Evolutionary conservation across 768 basidiomycete species (phyloP).

Genomic region (Saitozyma podzolica): DNA sequence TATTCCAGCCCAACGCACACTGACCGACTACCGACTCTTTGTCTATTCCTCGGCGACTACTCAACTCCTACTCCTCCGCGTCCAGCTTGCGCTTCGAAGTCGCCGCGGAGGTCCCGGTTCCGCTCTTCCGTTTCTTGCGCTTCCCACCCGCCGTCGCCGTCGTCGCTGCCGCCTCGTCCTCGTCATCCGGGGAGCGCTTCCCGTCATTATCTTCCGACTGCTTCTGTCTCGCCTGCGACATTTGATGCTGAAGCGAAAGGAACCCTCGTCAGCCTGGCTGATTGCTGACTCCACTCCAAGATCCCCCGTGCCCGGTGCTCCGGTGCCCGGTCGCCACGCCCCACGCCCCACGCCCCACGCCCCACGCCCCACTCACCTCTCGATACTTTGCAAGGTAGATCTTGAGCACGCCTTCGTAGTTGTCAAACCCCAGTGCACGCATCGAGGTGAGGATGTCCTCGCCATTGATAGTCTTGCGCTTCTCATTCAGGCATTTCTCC

Average conservation of each 20-base stretch:
- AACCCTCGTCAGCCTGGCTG: background rate
- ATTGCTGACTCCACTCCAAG: background rate
- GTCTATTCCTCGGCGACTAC: too few species aligned
- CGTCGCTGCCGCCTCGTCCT: background rate
- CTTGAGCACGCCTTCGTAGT: slow-evolving; percentile 87
- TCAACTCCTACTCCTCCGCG: too few species aligned
- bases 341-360: too few species aligned
- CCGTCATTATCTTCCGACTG: slow-evolving; percentile 4
- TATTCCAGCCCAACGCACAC: too few species aligned
- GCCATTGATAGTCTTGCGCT: slow-evolving; percentile 95
- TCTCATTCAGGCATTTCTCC: slow-evolving; percentile 90
- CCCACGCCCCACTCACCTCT: slow-evolving; percentile 59
- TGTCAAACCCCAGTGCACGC: slow-evolving; percentile 86
- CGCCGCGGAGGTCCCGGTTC: background rate
- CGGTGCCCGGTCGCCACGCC: background rate
- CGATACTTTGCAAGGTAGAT: slow-evolving; percentile 88
- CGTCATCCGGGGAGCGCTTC: background rate
- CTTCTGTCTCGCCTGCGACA: slow-evolving; percentile 11
- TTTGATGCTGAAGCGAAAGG: slow-evolving; percentile 6
- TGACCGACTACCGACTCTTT: too few species aligned
- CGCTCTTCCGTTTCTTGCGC: slow-evolving; percentile 3
- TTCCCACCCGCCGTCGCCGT: slow-evolving; percentile 6
- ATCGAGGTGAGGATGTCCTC: slow-evolving; percentile 98
- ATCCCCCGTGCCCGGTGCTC: too few species aligned
- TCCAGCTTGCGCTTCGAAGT: too few species aligned